A percentile compares a stretch with the other conserved stretches of the same genome.
Conservation (phyloP, 345 rosid species). For the Citropsis articulata region DNA sequence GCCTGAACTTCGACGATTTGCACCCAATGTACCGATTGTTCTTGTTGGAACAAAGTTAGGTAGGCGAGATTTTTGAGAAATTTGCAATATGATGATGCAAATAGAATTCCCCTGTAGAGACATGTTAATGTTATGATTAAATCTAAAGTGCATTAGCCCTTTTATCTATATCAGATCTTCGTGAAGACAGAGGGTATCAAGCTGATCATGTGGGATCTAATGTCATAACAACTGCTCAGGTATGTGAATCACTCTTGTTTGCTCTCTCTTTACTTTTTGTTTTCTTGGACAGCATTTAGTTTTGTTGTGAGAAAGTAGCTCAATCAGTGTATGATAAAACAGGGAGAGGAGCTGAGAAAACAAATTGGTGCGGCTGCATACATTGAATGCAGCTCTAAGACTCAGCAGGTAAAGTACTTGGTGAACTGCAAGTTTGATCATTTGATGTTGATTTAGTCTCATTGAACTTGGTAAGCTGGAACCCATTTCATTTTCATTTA, state of each 20-base stretch:
- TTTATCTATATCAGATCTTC: constrained; percentile 58
- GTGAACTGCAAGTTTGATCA: not conserved
- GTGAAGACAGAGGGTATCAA: constrained; percentile 68
- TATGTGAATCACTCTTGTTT: constrained; percentile 6
- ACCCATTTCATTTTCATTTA: not conserved
- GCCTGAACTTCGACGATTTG: constrained; percentile 96
- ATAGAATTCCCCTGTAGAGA: not conserved
- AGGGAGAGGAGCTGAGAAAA: constrained; percentile 97
- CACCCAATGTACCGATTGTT: constrained; percentile 92
- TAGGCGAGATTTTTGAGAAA: constrained; percentile 21
- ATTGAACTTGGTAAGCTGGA: not conserved
- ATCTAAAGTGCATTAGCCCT: not conserved
- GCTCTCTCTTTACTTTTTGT: not conserved
- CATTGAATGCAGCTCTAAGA: constrained; percentile 95
- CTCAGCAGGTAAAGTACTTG: constrained; percentile 69
- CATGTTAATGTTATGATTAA: not conserved
- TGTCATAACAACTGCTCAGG: constrained; percentile 78
- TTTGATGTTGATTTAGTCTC: not conserved
- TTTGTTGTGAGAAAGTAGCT: not conserved
- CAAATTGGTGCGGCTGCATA: constrained; percentile 96
- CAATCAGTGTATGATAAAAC: not conserved
- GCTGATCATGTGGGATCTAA: constrained; percentile 66
- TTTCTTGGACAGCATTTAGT: not conserved
- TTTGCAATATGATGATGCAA: not conserved
- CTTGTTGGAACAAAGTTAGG: constrained; percentile 98